Conservation (phyloP, 768 basidiomycete species). For the Daedalea quercina region DNA sequence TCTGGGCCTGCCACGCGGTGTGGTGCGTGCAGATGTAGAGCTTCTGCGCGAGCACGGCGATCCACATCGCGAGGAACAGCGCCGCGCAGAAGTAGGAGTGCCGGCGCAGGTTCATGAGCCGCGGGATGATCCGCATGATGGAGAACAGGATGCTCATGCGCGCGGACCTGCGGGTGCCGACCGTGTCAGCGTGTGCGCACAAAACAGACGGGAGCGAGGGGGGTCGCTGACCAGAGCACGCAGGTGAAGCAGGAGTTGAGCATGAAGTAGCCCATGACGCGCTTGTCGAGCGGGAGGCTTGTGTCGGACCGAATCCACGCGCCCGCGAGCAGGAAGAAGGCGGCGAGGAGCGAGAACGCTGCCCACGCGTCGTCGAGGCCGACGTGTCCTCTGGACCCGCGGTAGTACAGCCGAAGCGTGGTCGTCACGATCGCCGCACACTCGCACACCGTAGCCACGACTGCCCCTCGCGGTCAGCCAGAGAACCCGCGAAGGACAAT, state of each 20-base stretch:
- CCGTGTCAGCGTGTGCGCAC: too few species aligned
- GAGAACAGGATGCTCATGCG: conserved; percentile 15
- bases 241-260: conserved; percentile 11
- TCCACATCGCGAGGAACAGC: conserved; percentile 11
- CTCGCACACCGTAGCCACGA: conserved; percentile 11
- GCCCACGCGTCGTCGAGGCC: conserved; percentile 15
- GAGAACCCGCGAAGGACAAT: too few species aligned
- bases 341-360: conserved; percentile 4
- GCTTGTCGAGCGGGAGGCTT: background rate
- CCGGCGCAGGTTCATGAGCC: conserved; percentile 8
- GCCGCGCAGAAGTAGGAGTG: conserved; percentile 4
- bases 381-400: conserved; percentile 8
- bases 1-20: conserved; percentile 6
- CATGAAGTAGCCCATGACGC: conserved; percentile 14
- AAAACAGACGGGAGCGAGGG: too few species aligned
- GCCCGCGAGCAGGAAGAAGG: conserved; percentile 9
- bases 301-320: conserved; percentile 6
- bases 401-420: conserved; percentile 8
- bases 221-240: conserved; percentile 13
- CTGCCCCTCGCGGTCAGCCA: background rate
- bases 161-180: conserved; percentile 4
- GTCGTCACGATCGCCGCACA: conserved; percentile 6
- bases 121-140: conserved; percentile 11
- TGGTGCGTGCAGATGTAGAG: conserved; percentile 9
- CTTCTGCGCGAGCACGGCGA: conserved; percentile 8